Evolutionary conservation across 2,329 filamentous ascomycete species (phyloP).

Genomic region (Colletotrichum sansevieriae): DNA sequence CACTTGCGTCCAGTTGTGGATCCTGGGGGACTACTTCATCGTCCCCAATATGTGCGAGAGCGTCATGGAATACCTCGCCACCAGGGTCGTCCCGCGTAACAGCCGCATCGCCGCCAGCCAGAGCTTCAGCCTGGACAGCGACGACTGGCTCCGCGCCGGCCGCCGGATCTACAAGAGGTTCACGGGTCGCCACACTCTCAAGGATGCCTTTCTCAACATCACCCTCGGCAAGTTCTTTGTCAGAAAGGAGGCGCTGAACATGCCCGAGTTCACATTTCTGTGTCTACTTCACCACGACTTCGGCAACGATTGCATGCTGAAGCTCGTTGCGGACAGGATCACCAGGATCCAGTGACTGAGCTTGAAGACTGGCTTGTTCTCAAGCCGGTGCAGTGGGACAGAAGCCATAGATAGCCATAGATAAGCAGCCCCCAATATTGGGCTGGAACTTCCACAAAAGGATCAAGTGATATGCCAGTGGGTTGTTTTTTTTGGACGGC

Average conservation of each 20-base stretch:
- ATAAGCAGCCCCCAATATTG: too few relatives aligned
- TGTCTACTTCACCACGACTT: constrained; percentile 1
- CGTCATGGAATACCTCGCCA: not conserved
- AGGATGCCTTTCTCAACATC: not conserved
- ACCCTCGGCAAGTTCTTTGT: constrained; percentile 6
- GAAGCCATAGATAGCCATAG: too few relatives aligned
- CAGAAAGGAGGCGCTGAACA: not conserved
- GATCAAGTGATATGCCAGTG: too few relatives aligned
- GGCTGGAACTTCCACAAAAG: too few relatives aligned
- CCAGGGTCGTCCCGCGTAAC: not conserved
- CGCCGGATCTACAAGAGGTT: constrained; percentile 1
- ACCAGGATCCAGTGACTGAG: not conserved
- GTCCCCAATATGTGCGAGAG: not conserved
- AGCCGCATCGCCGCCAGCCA: fast-evolving
- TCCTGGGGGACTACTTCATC: constrained; percentile 21
- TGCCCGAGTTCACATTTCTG: constrained; percentile 6
- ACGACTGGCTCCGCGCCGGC: not conserved
- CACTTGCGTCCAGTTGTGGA: constrained; percentile 6
- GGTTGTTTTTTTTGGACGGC: too few relatives aligned
- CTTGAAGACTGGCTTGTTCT: too few relatives aligned
- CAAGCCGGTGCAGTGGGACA: too few relatives aligned
- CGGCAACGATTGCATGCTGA: constrained; percentile 24
- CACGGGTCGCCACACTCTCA: not conserved
- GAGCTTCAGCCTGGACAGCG: not conserved
- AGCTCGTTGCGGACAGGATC: not conserved